Percentiles rank a stretch among this genome's conserved stretches.
phyloP scores from a whole-genome alignment of 176 grass and related monocot species.

The Elaeis guineensis region DNA sequence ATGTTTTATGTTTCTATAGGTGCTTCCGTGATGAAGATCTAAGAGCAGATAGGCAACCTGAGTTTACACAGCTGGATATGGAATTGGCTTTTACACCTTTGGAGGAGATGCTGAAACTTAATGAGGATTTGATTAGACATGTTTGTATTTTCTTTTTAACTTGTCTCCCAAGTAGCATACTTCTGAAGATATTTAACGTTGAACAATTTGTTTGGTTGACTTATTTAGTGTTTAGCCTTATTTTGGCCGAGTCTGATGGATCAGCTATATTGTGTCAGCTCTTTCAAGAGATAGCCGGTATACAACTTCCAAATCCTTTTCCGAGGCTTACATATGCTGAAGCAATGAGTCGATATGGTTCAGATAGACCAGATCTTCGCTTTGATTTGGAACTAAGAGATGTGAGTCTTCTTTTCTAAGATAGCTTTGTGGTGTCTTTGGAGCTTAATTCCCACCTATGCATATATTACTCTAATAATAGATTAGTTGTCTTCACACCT shows the following conservation, averaged over 20 bases:
- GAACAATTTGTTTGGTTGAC: too few relatives aligned
- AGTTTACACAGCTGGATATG: conserved; percentile 99
- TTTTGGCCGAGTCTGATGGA: conserved; percentile 1
- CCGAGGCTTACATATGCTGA: conserved; percentile 77
- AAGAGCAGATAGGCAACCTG: conserved; percentile 87
- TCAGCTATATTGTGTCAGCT: conserved; percentile 46
- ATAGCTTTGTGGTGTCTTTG: too few relatives aligned
- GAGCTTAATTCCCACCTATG: background rate
- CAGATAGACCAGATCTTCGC: conserved; percentile 92
- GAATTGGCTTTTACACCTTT: conserved; percentile 86
- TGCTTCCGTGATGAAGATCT: conserved; percentile 99
- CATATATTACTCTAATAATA: background rate
- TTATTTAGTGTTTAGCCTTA: background rate
- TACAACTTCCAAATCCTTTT: conserved; percentile 81
- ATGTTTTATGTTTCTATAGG: conserved; percentile 25
- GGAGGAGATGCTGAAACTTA: conserved; percentile 90
- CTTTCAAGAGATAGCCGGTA: conserved; percentile 64
- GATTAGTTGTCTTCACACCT: too few relatives aligned
- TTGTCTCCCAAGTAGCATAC: background rate
- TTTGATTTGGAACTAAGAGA: conserved; percentile 86
- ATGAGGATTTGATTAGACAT: conserved; percentile 94
- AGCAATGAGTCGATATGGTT: conserved; percentile 81
- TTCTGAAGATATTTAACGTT: too few relatives aligned
- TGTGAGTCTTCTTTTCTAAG: conserved; percentile 43
- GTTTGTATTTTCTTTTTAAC: conserved; percentile 36